Conservation (phyloP, 495 filamentous ascomycete genomes). For the Penicillium lagena region DNA sequence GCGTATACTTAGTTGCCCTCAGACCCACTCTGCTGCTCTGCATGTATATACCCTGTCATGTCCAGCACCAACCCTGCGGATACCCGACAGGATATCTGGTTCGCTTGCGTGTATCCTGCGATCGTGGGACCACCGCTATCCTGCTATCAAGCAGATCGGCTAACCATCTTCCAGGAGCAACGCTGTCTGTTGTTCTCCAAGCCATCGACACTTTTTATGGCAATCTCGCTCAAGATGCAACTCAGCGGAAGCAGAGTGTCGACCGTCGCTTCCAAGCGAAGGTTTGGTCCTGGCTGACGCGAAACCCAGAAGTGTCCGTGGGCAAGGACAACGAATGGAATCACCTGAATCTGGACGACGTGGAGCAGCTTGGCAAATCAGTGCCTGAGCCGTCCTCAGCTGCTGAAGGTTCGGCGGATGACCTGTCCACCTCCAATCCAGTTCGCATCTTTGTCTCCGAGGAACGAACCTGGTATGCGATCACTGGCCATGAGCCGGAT, state of each 20-base stretch:
- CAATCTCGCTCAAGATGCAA: constrained; percentile 13
- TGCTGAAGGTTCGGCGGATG: too few relatives aligned
- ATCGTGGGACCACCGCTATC: too few relatives aligned
- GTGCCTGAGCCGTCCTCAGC: too few relatives aligned
- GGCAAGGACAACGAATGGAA: constrained; percentile 35
- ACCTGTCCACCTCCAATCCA: neutral
- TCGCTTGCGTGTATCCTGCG: too few relatives aligned
- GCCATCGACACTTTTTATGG: constrained; percentile 35
- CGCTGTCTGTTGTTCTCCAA: constrained; percentile 29
- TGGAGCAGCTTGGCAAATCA: constrained; percentile 19
- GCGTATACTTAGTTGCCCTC: constrained; percentile 27
- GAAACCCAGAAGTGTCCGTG: constrained; percentile 47
- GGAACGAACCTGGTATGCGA: constrained; percentile 66
- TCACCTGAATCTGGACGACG: constrained; percentile 39
- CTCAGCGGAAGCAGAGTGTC: constrained; percentile 21
- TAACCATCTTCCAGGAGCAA: constrained; percentile 30
- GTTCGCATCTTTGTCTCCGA: constrained; percentile 52
- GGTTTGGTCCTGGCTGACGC: constrained; percentile 51
- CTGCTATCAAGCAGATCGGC: neutral
- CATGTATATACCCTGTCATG: constrained; percentile 3
- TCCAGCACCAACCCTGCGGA: neutral
- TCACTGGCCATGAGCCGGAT: constrained; percentile 77
- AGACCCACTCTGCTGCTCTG: constrained; percentile 18
- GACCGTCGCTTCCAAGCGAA: constrained; percentile 46
- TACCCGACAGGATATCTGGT: too few relatives aligned